Evolutionary conservation across 129 eudicot species (phyloP).

Genomic region (Pittosporum tobira): DNA sequence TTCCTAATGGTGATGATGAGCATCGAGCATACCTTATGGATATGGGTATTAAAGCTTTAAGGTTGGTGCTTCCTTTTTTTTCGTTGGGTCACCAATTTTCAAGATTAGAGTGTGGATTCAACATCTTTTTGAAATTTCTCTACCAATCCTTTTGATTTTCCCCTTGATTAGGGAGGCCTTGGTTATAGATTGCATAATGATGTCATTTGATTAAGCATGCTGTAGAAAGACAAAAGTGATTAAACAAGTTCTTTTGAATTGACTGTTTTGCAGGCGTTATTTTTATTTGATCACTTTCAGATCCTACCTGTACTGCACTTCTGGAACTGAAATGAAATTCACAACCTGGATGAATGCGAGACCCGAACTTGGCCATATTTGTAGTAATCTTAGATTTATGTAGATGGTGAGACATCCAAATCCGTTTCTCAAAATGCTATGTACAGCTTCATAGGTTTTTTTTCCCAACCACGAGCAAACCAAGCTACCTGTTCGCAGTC

Average conservation of each 20-base stretch:
- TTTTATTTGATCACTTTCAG: constrained; percentile 70
- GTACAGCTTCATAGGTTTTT: constrained; percentile 11
- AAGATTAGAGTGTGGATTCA: too few species aligned
- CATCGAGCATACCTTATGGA: constrained; percentile 70
- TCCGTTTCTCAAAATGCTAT: constrained; percentile 5
- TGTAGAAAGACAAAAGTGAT: too few species aligned
- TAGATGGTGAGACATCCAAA: constrained; percentile 28
- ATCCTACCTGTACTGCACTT: constrained; percentile 63
- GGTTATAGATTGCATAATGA: too few species aligned
- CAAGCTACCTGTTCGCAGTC: background rate
- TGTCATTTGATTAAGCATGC: too few species aligned
- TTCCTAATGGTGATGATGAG: constrained; percentile 51
- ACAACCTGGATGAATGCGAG: constrained; percentile 67
- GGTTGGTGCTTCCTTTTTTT: constrained; percentile 36
- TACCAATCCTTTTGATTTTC: too few species aligned
- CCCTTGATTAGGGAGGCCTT: too few species aligned
- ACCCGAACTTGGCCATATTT: constrained; percentile 96
- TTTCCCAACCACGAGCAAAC: background rate
- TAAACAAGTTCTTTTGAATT: constrained; percentile 6
- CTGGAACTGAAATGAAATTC: constrained; percentile 38
- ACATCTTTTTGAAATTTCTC: too few species aligned
- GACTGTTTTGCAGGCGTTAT: constrained; percentile 65
- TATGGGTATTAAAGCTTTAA: constrained; percentile 83
- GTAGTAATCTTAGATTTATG: constrained; percentile 69
- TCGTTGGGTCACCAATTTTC: too few species aligned